A percentile compares a stretch with the other conserved stretches of the same genome.
These are phyloP conservation scores for Pseudogymnoascus sp. DNA, from an alignment of 2,329 filamentous ascomycete species.

Conservation along the genomic window DNA sequence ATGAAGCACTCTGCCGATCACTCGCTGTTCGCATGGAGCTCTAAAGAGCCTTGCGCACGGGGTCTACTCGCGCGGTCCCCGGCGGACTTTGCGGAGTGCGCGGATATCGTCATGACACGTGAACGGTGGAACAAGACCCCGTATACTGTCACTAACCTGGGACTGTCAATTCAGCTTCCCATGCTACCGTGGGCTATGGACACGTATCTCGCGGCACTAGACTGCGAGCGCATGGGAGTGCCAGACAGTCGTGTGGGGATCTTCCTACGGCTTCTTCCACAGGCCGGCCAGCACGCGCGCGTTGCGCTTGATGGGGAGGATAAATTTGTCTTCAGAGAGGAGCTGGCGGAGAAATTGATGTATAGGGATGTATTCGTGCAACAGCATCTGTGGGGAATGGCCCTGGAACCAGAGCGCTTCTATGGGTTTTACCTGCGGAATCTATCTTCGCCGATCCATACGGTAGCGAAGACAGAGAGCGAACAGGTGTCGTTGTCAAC, in stretches of 20 bases:
- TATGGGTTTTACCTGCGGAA: background rate
- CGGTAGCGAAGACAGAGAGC: background rate
- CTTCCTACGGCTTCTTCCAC: constrained; percentile 9
- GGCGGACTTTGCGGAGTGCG: background rate
- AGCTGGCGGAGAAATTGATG: background rate
- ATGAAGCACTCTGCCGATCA: constrained; percentile 28
- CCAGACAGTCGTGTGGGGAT: constrained; percentile 11
- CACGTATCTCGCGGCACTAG: constrained; percentile 18
- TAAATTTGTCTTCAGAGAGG: background rate
- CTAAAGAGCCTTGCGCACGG: background rate
- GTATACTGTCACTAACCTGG: constrained; percentile 18
- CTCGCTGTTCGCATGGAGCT: constrained; percentile 28
- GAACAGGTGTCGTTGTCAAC: background rate
- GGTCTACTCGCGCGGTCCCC: constrained; percentile 14
- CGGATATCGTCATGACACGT: background rate
- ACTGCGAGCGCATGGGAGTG: constrained; percentile 11
- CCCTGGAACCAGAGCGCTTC: background rate
- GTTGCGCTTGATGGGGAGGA: background rate
- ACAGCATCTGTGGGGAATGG: background rate
- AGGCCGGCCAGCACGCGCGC: constrained; percentile 9
- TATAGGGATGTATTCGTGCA: background rate
- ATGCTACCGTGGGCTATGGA: constrained; percentile 19
- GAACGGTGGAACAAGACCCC: constrained; percentile 9
- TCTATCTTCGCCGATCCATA: background rate
- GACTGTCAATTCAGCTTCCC: constrained; percentile 16